Evolutionary conservation across 371 early-diverging fungal genomes (phyloP).

Genomic region (Rhizopus delemar): DNA sequence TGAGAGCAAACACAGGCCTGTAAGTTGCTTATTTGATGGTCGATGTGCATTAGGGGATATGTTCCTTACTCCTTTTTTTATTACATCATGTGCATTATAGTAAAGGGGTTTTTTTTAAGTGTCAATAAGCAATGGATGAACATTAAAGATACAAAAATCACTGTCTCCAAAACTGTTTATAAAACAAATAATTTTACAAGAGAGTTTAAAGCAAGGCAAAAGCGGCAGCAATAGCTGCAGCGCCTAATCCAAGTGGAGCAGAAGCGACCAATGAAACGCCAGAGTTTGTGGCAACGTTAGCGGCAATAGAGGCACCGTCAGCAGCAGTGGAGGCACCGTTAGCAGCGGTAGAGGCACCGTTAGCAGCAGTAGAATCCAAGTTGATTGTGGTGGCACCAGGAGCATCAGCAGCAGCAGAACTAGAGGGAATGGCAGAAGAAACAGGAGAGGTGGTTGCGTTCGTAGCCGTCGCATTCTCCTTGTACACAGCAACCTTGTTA

Average conservation of each 20-base stretch:
- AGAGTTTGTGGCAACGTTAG: conserved; percentile 6
- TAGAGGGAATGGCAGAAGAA: conserved; percentile 14
- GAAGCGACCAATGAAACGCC: conserved; percentile 16
- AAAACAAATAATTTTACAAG: too few species aligned
- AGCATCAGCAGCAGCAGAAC: conserved; percentile 8
- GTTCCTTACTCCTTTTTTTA: too few species aligned
- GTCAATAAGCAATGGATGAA: too few species aligned
- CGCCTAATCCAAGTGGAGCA: conserved; percentile 14
- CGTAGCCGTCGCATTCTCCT: conserved; percentile 19
- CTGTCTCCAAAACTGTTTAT: too few species aligned
- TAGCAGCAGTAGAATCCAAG: conserved; percentile 10
- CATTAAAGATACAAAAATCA: too few species aligned
- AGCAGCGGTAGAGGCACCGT: conserved; percentile 1
- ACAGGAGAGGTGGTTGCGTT: conserved; percentile 6
- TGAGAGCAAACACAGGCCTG: too few species aligned
- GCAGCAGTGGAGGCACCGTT: conserved; percentile 3
- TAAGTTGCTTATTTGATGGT: too few species aligned
- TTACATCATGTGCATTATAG: too few species aligned
- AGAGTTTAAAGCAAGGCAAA: conserved; percentile 19
- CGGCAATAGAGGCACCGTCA: conserved; percentile 9
- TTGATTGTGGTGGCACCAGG: conserved; percentile 7
- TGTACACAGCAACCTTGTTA: conserved; percentile 30
- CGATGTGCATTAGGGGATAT: too few species aligned
- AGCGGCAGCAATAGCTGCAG: conserved; percentile 14
- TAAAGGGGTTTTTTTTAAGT: too few species aligned